Evolutionary conservation across 208 protist genomes (phyloP), one percentile per base, ranked within the genome.

Genomic region (Crithidia thermophila): DNA sequence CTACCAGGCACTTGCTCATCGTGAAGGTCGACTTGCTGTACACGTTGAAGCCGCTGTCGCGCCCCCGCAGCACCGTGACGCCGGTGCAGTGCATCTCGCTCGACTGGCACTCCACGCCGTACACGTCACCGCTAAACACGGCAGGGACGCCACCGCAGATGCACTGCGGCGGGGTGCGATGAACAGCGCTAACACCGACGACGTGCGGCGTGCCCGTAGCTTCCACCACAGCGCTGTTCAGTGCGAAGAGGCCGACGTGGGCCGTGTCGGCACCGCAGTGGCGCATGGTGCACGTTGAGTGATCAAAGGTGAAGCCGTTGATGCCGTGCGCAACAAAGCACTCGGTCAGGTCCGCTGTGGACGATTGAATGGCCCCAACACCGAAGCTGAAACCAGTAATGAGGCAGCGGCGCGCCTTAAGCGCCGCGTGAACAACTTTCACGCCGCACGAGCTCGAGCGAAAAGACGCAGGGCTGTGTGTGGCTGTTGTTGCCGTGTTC

Each of bases 271-370:
- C 82, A 34, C 85, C 82, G 53, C 82, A 91, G 73, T 83, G 37
- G 7, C 42, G 43, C 42, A 91, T 50, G 4, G 39, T 65, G 56
- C 81, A 79, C 9, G 55, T 57, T 3, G 84, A 85, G 57, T 46
- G 45, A 66, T 91, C 81, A 21, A 91, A 50, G 7, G 81, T 89
- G 69, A 91, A 94, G 46, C 88, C 85, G 70, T 91, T 94, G 42
- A 84, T 65, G 55, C 78, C 81, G 57, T 73, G 74, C 4, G 82
- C 36, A 13, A 77, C 82, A 36, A 88, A 60, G 50, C 88, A 94
- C 50, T 81, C 66, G 25, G 76, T 56, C 18, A 88, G 57, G 33
- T 21, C 25, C 30, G 79, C 66, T 25, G 33, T 46, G 47, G 82
- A 62, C 1, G 57, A 67, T 27, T 87, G 80, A 20, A 89, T 80